Base-by-base conservation (phyloP, 2,329 filamentous ascomycete species). In the Colletotrichum falcatum region DNA sequence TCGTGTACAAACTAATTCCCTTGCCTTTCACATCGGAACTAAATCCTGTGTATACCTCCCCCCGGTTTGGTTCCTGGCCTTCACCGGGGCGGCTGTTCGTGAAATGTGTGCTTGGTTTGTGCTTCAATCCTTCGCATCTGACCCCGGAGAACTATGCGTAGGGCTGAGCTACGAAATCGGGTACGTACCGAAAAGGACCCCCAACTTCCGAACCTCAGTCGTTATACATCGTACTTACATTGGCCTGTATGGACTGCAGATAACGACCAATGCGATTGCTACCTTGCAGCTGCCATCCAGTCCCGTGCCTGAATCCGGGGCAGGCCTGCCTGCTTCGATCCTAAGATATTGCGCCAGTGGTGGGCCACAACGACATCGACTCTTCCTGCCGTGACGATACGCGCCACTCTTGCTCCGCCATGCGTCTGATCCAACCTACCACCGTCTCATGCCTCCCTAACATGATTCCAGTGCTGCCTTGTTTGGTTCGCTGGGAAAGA, bases 111-210 rank as follows among this genome's bases (percentile, higher is more conserved):
- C 37, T 39, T 39, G 37, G 54, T n/a, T n/a, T n/a, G n/a, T n/a
- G n/a, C 23, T 28, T 26, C 54, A 18, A 8, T 18, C 4, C 16
- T 3, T 2, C 23, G 14, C 26, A 26, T 42, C 55, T 59, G 18
- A 48, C 5, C 39, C 39, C 16, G 39, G 16, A 23, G 44, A 12
- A 56, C 26, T 16, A 28, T 53, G 26, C 61, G 33, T 70, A 66
- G 55, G 66, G 66, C 66, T 70, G 66, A 70, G 33, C 53, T 16
- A 33, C 30, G 28, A 53, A 39, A 33, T 28, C 26, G n/a, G 42
- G 2, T 66, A 70, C 66, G 61, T 66, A 66, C 62, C 55, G 23
- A 70, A 55, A 70, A n/a, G 48, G 39, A 48, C 62, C 48, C 48
- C 66, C 62, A 66, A 48, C 20, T 42, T 39, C 49, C 23, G 11